Evolutionary conservation across 1,139 yeast species (phyloP).

Genomic region (Saccharomyces pastorianus): DNA sequence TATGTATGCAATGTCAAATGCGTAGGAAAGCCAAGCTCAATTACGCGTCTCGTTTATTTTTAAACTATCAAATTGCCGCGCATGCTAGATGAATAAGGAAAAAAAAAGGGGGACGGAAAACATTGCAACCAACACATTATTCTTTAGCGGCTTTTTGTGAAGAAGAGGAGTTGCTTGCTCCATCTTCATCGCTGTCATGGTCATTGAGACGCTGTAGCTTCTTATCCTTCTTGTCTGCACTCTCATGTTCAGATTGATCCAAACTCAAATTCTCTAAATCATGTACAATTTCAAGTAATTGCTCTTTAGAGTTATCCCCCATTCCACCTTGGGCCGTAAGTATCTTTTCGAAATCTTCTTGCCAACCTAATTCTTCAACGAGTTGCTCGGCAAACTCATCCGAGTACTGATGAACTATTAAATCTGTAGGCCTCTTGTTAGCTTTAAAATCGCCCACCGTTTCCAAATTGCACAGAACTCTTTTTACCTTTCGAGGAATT

Average conservation of each 20-base stretch:
- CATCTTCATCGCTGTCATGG: not conserved
- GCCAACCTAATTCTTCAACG: conserved; percentile 58
- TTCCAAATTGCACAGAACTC: conserved; percentile 70
- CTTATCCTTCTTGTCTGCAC: not conserved
- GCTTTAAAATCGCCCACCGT: conserved; percentile 61
- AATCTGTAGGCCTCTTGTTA: conserved; percentile 49
- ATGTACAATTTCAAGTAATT: conserved; percentile 14
- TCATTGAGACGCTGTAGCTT: not conserved
- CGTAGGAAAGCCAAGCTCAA: not conserved
- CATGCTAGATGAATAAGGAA: not conserved
- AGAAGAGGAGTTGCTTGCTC: not conserved
- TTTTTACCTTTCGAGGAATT: conserved; percentile 39
- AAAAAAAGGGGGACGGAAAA: not conserved
- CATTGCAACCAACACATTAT: too few relatives aligned
- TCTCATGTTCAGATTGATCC: not conserved
- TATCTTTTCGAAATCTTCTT: conserved; percentile 39
- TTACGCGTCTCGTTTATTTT: not conserved
- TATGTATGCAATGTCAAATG: not conserved
- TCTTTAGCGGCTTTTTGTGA: not conserved
- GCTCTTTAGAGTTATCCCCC: conserved; percentile 15
- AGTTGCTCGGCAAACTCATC: conserved; percentile 53
- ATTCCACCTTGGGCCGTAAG: conserved; percentile 17
- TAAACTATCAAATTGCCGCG: not conserved
- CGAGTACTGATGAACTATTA: conserved; percentile 52
- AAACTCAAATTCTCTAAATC: conserved; percentile 12